Percentiles rank a stretch among this genome's conserved stretches.
These are phyloP conservation scores for Groenewaldozyma sp. DNA, from an alignment of 1,139 yeast species.

Conservation along the genomic window DNA sequence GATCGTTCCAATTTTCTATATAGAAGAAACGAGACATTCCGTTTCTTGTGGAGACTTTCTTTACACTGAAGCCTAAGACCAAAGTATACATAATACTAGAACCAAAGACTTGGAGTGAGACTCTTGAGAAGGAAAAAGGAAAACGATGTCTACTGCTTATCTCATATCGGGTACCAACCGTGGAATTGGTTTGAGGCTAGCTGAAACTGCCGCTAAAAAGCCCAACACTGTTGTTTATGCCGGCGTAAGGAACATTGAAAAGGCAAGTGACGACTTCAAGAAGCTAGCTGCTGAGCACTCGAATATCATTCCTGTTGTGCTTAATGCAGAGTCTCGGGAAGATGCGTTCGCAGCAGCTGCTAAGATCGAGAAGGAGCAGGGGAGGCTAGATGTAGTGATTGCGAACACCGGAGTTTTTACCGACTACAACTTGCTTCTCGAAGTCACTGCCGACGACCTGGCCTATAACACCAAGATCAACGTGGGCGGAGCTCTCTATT, in stretches of 20 bases:
- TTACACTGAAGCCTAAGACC: too few species aligned
- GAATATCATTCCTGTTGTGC: constrained; percentile 8
- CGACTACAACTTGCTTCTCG: neutral
- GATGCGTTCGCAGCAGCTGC: constrained; percentile 7
- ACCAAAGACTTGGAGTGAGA: too few species aligned
- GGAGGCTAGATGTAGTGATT: constrained; percentile 9
- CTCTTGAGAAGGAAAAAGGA: too few species aligned
- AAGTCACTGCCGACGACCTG: constrained; percentile 1
- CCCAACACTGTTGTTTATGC: constrained; percentile 7
- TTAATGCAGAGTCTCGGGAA: constrained; percentile 6
- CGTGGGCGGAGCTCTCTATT: constrained; percentile 1
- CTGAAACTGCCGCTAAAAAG: constrained; percentile 4
- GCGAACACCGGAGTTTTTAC: constrained; percentile 9
- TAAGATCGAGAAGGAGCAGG: constrained; percentile 7
- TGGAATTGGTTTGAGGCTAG: constrained; percentile 8
- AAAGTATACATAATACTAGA: too few species aligned
- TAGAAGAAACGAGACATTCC: too few species aligned
- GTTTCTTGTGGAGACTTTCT: too few species aligned
- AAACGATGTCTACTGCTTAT: constrained; percentile 4
- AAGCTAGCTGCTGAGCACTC: constrained; percentile 4
- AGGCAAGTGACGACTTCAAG: constrained; percentile 6
- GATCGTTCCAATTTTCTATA: too few species aligned
- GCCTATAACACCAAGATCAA: constrained; percentile 1
- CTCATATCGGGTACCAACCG: constrained; percentile 9
- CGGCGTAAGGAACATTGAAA: constrained; percentile 6